phyloP scores from a whole-genome alignment of 768 basidiomycete species.

The Fistulinella prunicolor region DNA sequence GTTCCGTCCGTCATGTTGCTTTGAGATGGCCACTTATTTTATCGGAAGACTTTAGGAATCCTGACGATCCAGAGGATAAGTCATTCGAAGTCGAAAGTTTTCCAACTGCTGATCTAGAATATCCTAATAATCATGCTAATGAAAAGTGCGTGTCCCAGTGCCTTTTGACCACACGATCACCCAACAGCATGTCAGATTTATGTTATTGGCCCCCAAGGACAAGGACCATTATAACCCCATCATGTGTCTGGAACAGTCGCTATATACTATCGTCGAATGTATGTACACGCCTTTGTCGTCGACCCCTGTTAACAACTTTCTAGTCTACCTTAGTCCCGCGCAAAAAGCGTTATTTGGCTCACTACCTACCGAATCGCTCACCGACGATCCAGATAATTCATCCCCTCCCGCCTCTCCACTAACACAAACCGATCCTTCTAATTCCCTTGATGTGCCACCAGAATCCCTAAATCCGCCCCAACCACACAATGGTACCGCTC shows the following conservation, averaged over 20 bases:
- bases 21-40: constrained; percentile 12
- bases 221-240: constrained; percentile 87
- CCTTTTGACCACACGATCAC: not conserved
- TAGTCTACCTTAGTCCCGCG: constrained; percentile 65
- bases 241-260: constrained; percentile 67
- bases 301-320: constrained; percentile 8
- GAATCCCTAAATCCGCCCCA: constrained; percentile 20
- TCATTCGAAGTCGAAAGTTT: constrained; percentile 61
- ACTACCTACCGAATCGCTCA: constrained; percentile 44
- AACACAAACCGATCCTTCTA: constrained; percentile 30
- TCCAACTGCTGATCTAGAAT: constrained; percentile 73
- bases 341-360: constrained; percentile 69
- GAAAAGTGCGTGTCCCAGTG: constrained; percentile 51
- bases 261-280: constrained; percentile 75
- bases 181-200: constrained; percentile 46
- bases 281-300: constrained; percentile 24
- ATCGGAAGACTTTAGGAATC: constrained; percentile 65
- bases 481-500: constrained; percentile 18
- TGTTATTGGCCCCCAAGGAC: constrained; percentile 77
- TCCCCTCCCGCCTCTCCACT: constrained; percentile 37
- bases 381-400: constrained; percentile 18
- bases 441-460: constrained; percentile 30
- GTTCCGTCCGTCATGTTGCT: not conserved
- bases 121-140: constrained; percentile 65
- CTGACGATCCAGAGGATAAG: constrained; percentile 55